Evolutionary conservation across 495 filamentous ascomycete genomes (phyloP).

Genomic region (Podospora pseudoanserina): DNA sequence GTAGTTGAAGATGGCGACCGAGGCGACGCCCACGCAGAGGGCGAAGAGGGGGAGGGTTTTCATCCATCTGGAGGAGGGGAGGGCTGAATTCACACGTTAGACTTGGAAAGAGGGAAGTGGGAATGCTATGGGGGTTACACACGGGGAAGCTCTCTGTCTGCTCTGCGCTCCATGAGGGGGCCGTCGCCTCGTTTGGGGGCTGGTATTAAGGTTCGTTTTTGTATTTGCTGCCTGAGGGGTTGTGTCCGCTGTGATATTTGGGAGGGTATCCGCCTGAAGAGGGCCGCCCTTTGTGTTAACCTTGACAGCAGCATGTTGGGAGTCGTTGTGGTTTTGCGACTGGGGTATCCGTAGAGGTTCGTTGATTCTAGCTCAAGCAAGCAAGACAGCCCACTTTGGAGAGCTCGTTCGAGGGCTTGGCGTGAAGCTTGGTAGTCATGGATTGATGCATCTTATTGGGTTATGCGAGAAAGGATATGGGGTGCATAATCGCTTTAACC

Average conservation of each 20-base stretch:
- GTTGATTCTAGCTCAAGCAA: not conserved
- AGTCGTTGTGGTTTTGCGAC: not conserved
- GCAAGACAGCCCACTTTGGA: not conserved
- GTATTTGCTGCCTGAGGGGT: slow-evolving; percentile 1
- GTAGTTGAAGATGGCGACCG: slow-evolving; percentile 95
- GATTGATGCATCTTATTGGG: not conserved
- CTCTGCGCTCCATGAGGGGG: slow-evolving; percentile 72
- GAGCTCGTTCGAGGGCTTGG: not conserved
- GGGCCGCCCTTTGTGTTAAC: slow-evolving; percentile 32
- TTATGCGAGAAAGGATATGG: not conserved
- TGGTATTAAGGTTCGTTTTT: slow-evolving; percentile 35
- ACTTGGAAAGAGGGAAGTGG: not conserved
- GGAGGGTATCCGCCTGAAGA: slow-evolving; percentile 18
- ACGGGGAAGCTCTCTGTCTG: slow-evolving; percentile 77
- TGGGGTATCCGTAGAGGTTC: not conserved
- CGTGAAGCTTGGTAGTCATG: not conserved
- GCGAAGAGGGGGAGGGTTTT: slow-evolving; percentile 54
- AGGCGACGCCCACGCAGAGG: slow-evolving; percentile 57
- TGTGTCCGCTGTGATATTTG: slow-evolving; percentile 5
- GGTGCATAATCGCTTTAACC: not conserved
- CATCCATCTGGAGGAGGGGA: slow-evolving; percentile 37
- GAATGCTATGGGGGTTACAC: slow-evolving; percentile 13
- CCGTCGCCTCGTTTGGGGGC: slow-evolving; percentile 55
- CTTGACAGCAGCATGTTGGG: slow-evolving; percentile 35
- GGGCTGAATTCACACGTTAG: slow-evolving; percentile 1